Conservation (phyloP, 306 rosid species). For the Casuarina equisetifolia region DNA sequence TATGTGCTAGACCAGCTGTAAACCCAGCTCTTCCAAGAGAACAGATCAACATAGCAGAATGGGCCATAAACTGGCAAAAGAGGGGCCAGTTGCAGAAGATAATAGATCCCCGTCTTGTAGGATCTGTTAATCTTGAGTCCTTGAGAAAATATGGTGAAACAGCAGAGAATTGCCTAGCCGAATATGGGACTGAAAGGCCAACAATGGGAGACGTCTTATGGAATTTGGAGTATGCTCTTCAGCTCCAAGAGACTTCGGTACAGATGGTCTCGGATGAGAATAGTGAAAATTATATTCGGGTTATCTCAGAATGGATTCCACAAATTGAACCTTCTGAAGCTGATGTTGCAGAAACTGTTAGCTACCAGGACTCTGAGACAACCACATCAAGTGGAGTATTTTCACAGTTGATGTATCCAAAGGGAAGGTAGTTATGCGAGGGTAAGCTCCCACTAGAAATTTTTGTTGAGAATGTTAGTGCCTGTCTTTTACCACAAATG, state of each 20-base stretch:
- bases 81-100: slow-evolving; percentile 31
- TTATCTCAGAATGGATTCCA: slow-evolving; percentile 28
- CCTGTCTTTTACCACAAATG: neutral
- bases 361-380: slow-evolving; percentile 25
- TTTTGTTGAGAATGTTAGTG: neutral
- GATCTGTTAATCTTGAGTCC: slow-evolving; percentile 26
- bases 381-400: slow-evolving; percentile 35
- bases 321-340: slow-evolving; percentile 6
- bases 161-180: slow-evolving; percentile 43
- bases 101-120: slow-evolving; percentile 34
- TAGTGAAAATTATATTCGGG: slow-evolving; percentile 27
- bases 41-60: slow-evolving; percentile 46
- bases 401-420: slow-evolving; percentile 39
- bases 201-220: slow-evolving; percentile 41
- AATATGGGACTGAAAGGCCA: slow-evolving; percentile 41
- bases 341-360: slow-evolving; percentile 9
- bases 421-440: slow-evolving; percentile 24
- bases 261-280: slow-evolving; percentile 17
- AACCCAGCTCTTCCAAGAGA: slow-evolving; percentile 40
- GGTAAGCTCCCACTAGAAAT: neutral
- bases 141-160: slow-evolving; percentile 37
- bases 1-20: slow-evolving; percentile 41
- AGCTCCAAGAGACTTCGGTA: slow-evolving; percentile 34
- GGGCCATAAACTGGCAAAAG: slow-evolving; percentile 38
- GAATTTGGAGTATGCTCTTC: slow-evolving; percentile 46